These are phyloP conservation scores for Colletotrichum sp. DNA, from an alignment of 2,329 filamentous ascomycete genomes.

Conservation along the genomic window DNA sequence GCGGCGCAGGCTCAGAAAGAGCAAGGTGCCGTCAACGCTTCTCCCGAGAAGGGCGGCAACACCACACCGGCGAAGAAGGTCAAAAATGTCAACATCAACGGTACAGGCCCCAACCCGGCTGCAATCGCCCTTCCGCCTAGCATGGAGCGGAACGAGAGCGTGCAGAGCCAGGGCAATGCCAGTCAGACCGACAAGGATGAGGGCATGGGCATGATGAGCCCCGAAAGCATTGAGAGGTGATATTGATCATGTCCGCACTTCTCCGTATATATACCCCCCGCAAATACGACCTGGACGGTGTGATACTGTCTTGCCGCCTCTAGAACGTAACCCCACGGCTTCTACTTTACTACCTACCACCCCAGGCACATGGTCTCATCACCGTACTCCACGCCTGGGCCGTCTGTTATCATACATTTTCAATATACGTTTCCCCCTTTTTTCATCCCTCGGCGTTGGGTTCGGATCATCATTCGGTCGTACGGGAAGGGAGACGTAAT, in stretches of 20 bases:
- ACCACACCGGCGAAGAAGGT: slow-evolving; percentile 57
- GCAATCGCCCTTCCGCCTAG: slow-evolving; percentile 42
- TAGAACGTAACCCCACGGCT: neutral
- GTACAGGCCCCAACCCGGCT: slow-evolving; percentile 41
- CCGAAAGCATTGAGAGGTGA: slow-evolving; percentile 69
- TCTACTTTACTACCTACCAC: neutral
- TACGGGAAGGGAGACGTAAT: slow-evolving; percentile 1
- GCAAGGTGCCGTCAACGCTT: slow-evolving; percentile 37
- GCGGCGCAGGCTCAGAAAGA: slow-evolving; percentile 58
- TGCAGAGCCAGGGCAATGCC: slow-evolving; percentile 61
- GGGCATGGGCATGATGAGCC: slow-evolving; percentile 80
- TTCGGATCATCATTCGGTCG: slow-evolving; percentile 13
- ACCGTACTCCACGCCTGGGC: neutral
- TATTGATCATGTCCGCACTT: neutral
- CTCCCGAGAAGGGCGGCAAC: slow-evolving; percentile 38
- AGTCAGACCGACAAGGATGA: slow-evolving; percentile 73
- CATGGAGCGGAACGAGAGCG: slow-evolving; percentile 66
- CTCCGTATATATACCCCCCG: slow-evolving; percentile 3
- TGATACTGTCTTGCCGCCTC: neutral
- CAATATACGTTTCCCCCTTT: slow-evolving; percentile 8
- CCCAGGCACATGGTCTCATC: neutral
- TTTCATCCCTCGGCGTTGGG: slow-evolving; percentile 16
- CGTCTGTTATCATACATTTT: neutral
- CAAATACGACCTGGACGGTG: neutral
- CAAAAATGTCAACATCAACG: slow-evolving; percentile 45